phyloP scores from a whole-genome alignment of 805 yeast genomes.

The Monosporozyma yasuniensis region DNA sequence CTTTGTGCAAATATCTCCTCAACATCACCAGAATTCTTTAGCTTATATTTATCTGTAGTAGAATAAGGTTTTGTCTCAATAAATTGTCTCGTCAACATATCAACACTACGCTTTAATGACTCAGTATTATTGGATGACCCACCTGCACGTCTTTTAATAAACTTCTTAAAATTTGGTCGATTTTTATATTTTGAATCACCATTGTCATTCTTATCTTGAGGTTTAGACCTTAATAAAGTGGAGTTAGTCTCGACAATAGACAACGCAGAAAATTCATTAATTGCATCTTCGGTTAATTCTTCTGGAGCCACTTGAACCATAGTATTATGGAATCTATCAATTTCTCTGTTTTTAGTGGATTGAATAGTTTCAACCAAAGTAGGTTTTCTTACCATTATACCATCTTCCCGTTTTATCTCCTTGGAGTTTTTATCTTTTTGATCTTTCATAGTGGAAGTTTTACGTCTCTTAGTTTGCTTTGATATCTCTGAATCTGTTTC shows the following conservation, averaged over 20 bases:
- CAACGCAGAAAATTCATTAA: constrained; percentile 26
- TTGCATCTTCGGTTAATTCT: constrained; percentile 27
- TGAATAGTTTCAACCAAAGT: constrained; percentile 28
- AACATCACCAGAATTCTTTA: neutral
- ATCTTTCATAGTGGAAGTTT: neutral
- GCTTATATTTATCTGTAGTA: constrained; percentile 2
- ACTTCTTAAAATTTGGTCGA: constrained; percentile 35
- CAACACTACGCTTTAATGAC: constrained; percentile 16
- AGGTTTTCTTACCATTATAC: neutral
- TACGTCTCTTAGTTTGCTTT: neutral
- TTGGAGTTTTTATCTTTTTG: neutral
- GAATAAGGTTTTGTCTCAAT: constrained; percentile 24
- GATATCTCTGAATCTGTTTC: neutral
- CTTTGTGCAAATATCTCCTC: neutral
- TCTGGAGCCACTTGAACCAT: constrained; percentile 20
- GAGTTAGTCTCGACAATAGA: constrained; percentile 30
- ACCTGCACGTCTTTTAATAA: constrained; percentile 28
- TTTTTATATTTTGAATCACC: constrained; percentile 21
- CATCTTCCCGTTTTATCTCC: neutral
- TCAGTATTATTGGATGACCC: constrained; percentile 2
- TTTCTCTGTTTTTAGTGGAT: constrained; percentile 26
- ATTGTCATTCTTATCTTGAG: neutral
- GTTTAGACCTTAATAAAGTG: constrained; percentile 11
- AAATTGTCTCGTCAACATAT: constrained; percentile 28
- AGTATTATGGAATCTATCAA: constrained; percentile 19